Base-by-base conservation (phyloP, 2,329 filamentous ascomycete species). In the Zarea fungicola region DNA sequence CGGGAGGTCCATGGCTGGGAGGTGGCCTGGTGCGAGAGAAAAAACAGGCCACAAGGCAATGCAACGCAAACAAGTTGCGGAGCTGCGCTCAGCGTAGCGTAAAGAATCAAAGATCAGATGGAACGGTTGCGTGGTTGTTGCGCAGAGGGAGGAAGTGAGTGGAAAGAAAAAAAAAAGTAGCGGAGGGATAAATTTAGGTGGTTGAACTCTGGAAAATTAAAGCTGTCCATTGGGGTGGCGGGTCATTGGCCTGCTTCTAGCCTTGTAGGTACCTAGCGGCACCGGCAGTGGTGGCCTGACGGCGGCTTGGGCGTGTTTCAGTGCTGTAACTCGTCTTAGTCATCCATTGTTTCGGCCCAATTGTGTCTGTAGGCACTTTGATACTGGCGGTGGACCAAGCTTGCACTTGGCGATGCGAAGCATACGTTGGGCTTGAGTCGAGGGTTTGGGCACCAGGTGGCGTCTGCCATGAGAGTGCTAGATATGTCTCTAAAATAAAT, bases 1-100 rank as follows among this genome's bases (percentile, higher is more conserved):
- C 46, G 74, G 74, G 56, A 78, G 66, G 58, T 71, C 68, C 60
- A 71, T 66, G 28, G 35, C 35, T 14, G 7, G 29, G 6, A 11
- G 23, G 9, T 22, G 36, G 36, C 10, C 6, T 18, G 6, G 23
- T 22, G 8, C 9, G 36, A 36, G 14, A 28, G 26, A 32, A 41
- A 41, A 46, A 29, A 19, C 41, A 49, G 42, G 42, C 44, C 42
- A 44, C 49, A 35, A 52, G 32, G 44, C 42, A 41, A 31, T 45
- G 35, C 48, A 42, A 31, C 35, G 48, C 48, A 50, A 50, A 41
- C 35, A 21, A 40, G 25, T 45, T 50, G 48, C 41, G 48, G 48
- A 44, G 40, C 40, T 50, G 48, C 48, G 48, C 42, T 45, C 48
- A 16, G 48, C 48, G 48, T 44, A 40, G 48, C 40, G 40, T 7